Evolutionary conservation across 306 rosid genomes (phyloP).

Genomic region (Macrotyloma uniflorum): DNA sequence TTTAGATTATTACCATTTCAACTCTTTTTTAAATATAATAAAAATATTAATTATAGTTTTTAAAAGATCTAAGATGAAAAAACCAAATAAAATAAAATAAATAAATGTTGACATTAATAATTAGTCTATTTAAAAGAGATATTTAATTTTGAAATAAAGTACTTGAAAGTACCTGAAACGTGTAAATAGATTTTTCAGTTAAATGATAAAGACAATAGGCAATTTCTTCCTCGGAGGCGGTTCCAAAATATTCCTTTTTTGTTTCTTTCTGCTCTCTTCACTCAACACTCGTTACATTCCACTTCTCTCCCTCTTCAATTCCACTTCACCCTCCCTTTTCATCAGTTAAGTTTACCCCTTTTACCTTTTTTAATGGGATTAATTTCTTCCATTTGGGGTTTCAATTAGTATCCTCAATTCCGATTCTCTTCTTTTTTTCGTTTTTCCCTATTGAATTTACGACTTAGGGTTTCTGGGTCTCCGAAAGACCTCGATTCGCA

Average conservation of each 20-base stretch:
- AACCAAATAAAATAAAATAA: too few species aligned
- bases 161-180: too few species aligned
- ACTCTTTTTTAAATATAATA: too few species aligned
- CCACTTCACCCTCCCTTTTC: not conserved
- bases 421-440: not conserved
- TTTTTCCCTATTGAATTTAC: not conserved
- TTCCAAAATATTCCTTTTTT: not conserved
- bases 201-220: not conserved
- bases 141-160: too few species aligned
- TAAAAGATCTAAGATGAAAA: too few species aligned
- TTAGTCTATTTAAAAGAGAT: too few species aligned
- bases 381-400: conserved; percentile 2
- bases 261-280: not conserved
- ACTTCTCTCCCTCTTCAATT: not conserved
- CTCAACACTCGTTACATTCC: not conserved
- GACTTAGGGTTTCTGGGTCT: conserved; percentile 32
- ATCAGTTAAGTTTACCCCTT: not conserved
- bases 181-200: not conserved
- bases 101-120: too few species aligned
- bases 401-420: not conserved
- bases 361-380: not conserved
- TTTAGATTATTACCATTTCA: too few species aligned
- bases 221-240: not conserved
- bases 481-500: conserved; percentile 31
- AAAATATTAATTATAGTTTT: too few species aligned